Percentiles rank a stretch among this genome's conserved stretches.
These are phyloP conservation scores for Paecilomyces variotii DNA, from an alignment of 2,329 filamentous ascomycete species.

Conservation along the genomic window DNA sequence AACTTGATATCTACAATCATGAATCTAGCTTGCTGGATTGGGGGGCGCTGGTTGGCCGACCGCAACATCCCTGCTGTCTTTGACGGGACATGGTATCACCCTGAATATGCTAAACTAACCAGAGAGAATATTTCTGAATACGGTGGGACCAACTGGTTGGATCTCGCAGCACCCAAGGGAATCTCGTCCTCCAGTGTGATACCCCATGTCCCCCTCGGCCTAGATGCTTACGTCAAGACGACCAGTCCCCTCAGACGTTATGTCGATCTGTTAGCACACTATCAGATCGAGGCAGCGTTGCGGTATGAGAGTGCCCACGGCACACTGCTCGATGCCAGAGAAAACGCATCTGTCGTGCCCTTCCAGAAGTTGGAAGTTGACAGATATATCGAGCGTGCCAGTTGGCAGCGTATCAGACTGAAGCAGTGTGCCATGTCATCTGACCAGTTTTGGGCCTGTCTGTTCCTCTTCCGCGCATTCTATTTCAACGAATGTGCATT, in stretches of 20 bases:
- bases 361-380: slow-evolving; percentile 44
- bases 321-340: slow-evolving; percentile 28
- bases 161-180: slow-evolving; percentile 26
- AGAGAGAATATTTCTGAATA: slow-evolving; percentile 35
- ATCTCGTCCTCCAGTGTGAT: slow-evolving; percentile 41
- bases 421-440: slow-evolving; percentile 31
- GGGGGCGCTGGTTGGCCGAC: slow-evolving; percentile 26
- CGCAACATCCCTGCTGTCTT: slow-evolving; percentile 30
- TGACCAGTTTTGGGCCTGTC: slow-evolving; percentile 42
- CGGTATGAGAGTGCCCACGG: slow-evolving; percentile 46
- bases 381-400: slow-evolving; percentile 38
- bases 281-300: slow-evolving; percentile 57
- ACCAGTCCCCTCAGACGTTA: slow-evolving; percentile 56
- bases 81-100: slow-evolving; percentile 29
- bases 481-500: slow-evolving; percentile 47
- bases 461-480: slow-evolving; percentile 51
- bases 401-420: slow-evolving; percentile 33
- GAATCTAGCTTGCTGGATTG: slow-evolving; percentile 43
- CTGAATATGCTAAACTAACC: slow-evolving; percentile 32
- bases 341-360: slow-evolving; percentile 34
- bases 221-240: slow-evolving; percentile 48
- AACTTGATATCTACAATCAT: slow-evolving; percentile 43
- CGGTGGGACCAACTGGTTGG: slow-evolving; percentile 31
- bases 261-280: slow-evolving; percentile 53
- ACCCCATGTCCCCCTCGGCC: slow-evolving; percentile 44